Conservation (phyloP, 495 filamentous ascomycete species). For the Aspergillus saccharolyticus region DNA sequence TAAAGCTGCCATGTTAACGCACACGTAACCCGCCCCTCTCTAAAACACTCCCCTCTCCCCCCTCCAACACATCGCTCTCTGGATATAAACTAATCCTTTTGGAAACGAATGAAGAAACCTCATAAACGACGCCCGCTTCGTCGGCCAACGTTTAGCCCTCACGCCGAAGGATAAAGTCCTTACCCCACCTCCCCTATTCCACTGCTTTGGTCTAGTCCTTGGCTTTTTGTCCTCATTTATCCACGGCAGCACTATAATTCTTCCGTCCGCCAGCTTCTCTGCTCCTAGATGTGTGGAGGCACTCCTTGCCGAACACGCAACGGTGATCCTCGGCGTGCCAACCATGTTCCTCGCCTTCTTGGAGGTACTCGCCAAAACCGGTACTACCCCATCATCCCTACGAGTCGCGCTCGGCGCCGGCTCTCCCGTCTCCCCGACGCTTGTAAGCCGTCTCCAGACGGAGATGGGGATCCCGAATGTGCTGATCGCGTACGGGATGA, state of each 20-base stretch:
- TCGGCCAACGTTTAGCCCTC: constrained; percentile 68
- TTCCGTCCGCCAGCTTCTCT: constrained; percentile 20
- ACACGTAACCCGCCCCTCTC: constrained; percentile 40
- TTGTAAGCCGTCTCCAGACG: constrained; percentile 16
- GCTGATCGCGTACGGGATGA: constrained; percentile 25
- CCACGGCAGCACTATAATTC: constrained; percentile 36
- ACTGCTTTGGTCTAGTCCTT: constrained; percentile 79
- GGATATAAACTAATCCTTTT: too few relatives aligned
- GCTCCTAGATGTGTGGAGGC: constrained; percentile 54
- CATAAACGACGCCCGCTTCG: constrained; percentile 72
- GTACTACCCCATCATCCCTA: constrained; percentile 11
- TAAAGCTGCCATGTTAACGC: constrained; percentile 79
- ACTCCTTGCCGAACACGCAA: constrained; percentile 59
- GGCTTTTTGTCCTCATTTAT: constrained; percentile 81
- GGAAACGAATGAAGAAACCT: constrained; percentile 45
- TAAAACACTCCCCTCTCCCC: background rate
- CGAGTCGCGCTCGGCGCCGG: constrained; percentile 20
- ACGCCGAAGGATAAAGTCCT: constrained; percentile 60
- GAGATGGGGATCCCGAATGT: constrained; percentile 18
- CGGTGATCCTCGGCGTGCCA: constrained; percentile 77
- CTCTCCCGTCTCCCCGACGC: constrained; percentile 12
- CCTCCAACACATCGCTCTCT: too few relatives aligned
- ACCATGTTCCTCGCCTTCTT: constrained; percentile 83
- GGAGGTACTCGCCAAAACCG: constrained; percentile 48
- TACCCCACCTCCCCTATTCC: constrained; percentile 76